Conservation (phyloP, 306 rosid species). For the Cicer cuneatum region DNA sequence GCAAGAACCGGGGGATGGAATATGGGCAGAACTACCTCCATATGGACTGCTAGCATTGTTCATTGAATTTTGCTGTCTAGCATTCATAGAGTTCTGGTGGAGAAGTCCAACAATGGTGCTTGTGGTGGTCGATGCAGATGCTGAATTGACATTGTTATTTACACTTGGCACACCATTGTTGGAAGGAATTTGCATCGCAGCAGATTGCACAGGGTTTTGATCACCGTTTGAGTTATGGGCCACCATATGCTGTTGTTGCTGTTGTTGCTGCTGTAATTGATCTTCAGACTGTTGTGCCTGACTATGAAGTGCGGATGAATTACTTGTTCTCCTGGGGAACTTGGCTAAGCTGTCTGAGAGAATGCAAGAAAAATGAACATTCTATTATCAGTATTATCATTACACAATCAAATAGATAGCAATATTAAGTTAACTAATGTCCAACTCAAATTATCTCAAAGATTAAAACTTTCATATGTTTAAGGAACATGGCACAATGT, state of each 20-base stretch:
- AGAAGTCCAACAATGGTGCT: slow-evolving; percentile 97
- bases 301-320: slow-evolving; percentile 65
- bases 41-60: slow-evolving; percentile 84
- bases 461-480: not conserved
- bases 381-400: slow-evolving; percentile 1
- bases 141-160: slow-evolving; percentile 68
- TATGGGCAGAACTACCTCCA: slow-evolving; percentile 82
- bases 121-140: slow-evolving; percentile 77
- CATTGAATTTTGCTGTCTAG: slow-evolving; percentile 78
- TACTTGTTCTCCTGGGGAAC: slow-evolving; percentile 83
- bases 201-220: slow-evolving; percentile 58
- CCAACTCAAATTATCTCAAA: not conserved
- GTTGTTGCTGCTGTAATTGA: slow-evolving; percentile 60
- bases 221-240: slow-evolving; percentile 66
- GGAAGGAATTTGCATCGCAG: slow-evolving; percentile 67
- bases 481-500: not conserved
- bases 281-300: slow-evolving; percentile 76
- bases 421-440: slow-evolving; percentile 1
- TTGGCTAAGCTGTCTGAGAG: slow-evolving; percentile 85
- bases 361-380: slow-evolving; percentile 31
- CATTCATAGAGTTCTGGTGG: slow-evolving; percentile 93
- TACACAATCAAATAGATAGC: slow-evolving; percentile 33
- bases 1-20: slow-evolving; percentile 89
- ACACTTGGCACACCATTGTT: slow-evolving; percentile 76
- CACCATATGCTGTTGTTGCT: slow-evolving; percentile 59